phyloP scores from a whole-genome alignment of 1,284 basidiomycete species.

The Neonothopanus nambi region DNA sequence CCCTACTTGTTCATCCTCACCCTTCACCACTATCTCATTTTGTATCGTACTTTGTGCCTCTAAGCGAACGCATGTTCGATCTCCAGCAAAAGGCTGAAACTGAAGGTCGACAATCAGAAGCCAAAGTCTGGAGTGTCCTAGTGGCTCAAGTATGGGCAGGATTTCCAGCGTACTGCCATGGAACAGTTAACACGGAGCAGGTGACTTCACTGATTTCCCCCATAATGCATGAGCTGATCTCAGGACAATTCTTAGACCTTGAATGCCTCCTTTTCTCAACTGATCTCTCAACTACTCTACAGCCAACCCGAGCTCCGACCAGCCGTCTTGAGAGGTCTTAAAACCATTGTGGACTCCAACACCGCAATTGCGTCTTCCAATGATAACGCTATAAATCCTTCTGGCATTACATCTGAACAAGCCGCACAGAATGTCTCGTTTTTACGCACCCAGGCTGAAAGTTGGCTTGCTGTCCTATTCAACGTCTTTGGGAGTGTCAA shows the following conservation, averaged over 20 bases:
- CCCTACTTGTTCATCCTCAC: slow-evolving; percentile 83
- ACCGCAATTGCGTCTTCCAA: slow-evolving; percentile 42
- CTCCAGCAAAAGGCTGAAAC: slow-evolving; percentile 76
- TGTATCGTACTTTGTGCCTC: slow-evolving; percentile 86
- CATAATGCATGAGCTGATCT: neutral
- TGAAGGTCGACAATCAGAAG: slow-evolving; percentile 76
- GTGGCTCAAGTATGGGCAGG: slow-evolving; percentile 94
- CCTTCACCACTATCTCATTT: slow-evolving; percentile 86
- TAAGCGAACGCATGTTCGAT: slow-evolving; percentile 93
- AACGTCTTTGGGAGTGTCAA: slow-evolving; percentile 92
- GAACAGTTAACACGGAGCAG: slow-evolving; percentile 56
- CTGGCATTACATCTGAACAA: slow-evolving; percentile 47
- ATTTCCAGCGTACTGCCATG: slow-evolving; percentile 81
- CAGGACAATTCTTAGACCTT: slow-evolving; percentile 61
- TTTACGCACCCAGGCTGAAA: slow-evolving; percentile 80
- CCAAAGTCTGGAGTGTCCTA: slow-evolving; percentile 92
- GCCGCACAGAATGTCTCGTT: slow-evolving; percentile 74
- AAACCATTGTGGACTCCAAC: slow-evolving; percentile 79
- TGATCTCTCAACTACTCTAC: slow-evolving; percentile 92
- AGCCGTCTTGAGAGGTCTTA: slow-evolving; percentile 81
- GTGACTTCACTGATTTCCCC: slow-evolving; percentile 31
- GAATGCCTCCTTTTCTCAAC: slow-evolving; percentile 74
- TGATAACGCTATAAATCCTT: slow-evolving; percentile 31
- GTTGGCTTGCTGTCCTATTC: slow-evolving; percentile 93
- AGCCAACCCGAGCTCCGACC: slow-evolving; percentile 84